Conservation (phyloP, 495 filamentous ascomycete genomes). For the Staphylotrichum longicolle region DNA sequence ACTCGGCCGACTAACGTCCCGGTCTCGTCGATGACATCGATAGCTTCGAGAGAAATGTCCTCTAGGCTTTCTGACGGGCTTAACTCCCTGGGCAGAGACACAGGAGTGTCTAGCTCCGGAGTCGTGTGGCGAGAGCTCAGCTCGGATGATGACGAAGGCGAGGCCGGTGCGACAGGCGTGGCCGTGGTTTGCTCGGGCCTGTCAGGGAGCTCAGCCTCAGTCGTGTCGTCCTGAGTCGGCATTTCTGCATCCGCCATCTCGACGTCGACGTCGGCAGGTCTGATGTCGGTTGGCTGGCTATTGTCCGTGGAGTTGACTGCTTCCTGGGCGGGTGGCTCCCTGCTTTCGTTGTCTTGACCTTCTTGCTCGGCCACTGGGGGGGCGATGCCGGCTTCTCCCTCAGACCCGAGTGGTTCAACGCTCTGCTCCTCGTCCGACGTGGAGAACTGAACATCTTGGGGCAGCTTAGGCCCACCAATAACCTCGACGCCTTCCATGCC, state of each 20-base stretch:
- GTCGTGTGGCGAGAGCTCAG: conserved; percentile 18
- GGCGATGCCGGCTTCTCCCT: background rate
- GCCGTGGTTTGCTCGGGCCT: background rate
- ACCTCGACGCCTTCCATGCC: background rate
- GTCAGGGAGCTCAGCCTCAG: background rate
- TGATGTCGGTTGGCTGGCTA: background rate
- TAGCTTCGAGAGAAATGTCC: background rate
- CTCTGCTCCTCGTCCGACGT: background rate
- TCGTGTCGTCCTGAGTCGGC: background rate
- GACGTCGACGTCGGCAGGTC: background rate
- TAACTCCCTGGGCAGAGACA: background rate
- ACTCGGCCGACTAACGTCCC: conserved; percentile 25
- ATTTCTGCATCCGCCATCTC: conserved; percentile 1
- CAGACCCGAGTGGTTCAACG: background rate
- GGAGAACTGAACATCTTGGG: background rate
- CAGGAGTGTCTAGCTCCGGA: conserved; percentile 4
- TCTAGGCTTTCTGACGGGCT: background rate
- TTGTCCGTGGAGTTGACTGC: background rate
- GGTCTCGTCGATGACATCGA: conserved; percentile 21
- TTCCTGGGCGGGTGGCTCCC: background rate
- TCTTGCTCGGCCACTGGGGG: background rate
- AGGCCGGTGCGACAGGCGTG: background rate
- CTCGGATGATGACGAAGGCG: conserved; percentile 10
- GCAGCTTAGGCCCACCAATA: background rate
- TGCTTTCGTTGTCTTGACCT: background rate